Base-by-base conservation (phyloP, 2,329 filamentous ascomycete species). In the Gremmenia infestans region DNA sequence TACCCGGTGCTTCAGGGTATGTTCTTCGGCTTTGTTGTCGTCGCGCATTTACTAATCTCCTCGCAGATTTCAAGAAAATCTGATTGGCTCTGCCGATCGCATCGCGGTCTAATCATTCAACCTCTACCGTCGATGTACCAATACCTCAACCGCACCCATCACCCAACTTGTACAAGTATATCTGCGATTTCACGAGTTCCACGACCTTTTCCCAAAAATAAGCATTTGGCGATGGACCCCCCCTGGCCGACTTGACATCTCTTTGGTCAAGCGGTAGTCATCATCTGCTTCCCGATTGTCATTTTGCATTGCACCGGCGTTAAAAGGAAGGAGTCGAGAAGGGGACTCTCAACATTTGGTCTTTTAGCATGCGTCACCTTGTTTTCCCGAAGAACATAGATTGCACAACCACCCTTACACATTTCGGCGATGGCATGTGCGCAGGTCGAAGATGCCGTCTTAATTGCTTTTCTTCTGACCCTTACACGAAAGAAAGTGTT, bases 1-100 rank as follows among this genome's bases (percentile, higher is more conserved):
- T 96, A 96, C 72, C 92, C 92, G 72, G 92, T 96, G 77, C 79
- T 96, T 70, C 89, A 91, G 80, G 89, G 88, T 91, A 77, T 66
- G 79, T 75, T 62, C 2, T 28, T 6, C 15, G 19, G 19, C 11
- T 12, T 7, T 3, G 12, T 51, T 11, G 23, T 23, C 25, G 8
- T 42, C 35, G 23, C 7, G 11, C 35, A 37, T 50, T 23, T 37
- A 48, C 63, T 67, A 61, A 66, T 64, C 28, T 47, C 2, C 8
- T 48, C 8, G 43, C 5, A 35, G 69, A 71, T 62, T 71, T 71
- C 62, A 71, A 71, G 58, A 71, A 71, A 58, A 65, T 69, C 64
- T 71, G 59, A 68, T 61, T 60, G 56, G 58, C 60, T 61, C 36
- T 54, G 50, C 55, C 52, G 58, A 37, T 52, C 63, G 61, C 64